phyloP scores from a whole-genome alignment of 768 basidiomycete genomes.

The Pleurotus eryngii region DNA sequence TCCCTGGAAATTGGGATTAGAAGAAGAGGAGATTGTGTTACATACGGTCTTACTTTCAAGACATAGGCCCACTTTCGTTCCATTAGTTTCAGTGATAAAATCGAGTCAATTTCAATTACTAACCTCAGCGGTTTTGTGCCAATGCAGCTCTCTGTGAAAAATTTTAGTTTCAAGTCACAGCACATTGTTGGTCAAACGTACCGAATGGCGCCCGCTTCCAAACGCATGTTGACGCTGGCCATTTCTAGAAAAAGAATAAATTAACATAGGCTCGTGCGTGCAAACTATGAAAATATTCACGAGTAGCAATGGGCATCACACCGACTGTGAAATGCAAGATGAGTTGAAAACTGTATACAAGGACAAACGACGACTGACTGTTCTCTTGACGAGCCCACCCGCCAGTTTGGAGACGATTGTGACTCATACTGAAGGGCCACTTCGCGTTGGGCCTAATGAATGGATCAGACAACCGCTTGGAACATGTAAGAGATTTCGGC shows the following conservation, averaged over 20 bases:
- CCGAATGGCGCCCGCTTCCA: conserved; percentile 49
- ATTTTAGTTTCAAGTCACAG: conserved; percentile 10
- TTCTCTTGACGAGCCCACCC: conserved; percentile 63
- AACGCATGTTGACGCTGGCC: conserved; percentile 53
- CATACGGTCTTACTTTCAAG: conserved; percentile 30
- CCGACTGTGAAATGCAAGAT: conserved; percentile 26
- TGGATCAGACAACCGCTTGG: no score
- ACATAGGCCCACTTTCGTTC: conserved; percentile 48
- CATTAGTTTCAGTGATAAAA: conserved; percentile 9
- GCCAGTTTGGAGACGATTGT: conserved; percentile 53
- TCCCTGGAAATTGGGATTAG: conserved; percentile 28
- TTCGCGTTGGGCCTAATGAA: conserved; percentile 43
- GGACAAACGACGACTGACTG: conserved; percentile 23
- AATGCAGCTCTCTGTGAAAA: conserved; percentile 46
- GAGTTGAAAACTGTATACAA: background rate
- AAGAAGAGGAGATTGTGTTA: background rate
- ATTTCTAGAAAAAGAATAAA: conserved; percentile 17
- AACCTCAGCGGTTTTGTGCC: conserved; percentile 50
- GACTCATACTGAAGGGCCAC: conserved; percentile 55
- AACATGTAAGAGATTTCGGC: conserved; percentile 5
- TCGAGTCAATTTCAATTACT: background rate
- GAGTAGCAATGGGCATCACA: conserved; percentile 47
- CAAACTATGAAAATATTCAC: conserved; percentile 25
- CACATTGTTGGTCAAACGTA: conserved; percentile 13
- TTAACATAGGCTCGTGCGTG: background rate